Conservation (phyloP, 164 flowering plant genomes). For the Echeveria elegans region DNA sequence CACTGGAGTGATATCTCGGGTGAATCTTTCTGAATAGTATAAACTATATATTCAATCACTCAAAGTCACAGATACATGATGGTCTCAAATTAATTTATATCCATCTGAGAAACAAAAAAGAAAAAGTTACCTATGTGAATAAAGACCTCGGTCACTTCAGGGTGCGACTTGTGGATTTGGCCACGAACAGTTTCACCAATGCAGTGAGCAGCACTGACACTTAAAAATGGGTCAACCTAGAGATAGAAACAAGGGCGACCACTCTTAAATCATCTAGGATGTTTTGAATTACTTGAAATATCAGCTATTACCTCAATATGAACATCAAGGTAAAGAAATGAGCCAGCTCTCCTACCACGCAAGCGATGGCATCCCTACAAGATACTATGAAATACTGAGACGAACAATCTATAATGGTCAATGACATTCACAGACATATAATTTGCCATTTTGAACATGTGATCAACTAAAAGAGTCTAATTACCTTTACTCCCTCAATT, state of each 20-base stretch:
- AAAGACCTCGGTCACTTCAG: conserved; percentile 82
- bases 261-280: not conserved
- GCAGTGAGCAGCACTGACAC: conserved; percentile 89
- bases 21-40: not conserved
- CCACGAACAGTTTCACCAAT: conserved; percentile 76
- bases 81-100: not conserved
- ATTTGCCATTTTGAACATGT: not conserved
- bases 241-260: conserved; percentile 9
- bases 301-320: conserved; percentile 57
- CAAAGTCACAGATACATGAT: not conserved
- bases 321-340: conserved; percentile 82
- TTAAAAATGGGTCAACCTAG: conserved; percentile 89
- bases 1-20: not conserved
- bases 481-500: conserved; percentile 82
- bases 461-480: not conserved
- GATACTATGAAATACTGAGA: not conserved
- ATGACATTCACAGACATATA: too few species aligned
- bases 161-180: conserved; percentile 53
- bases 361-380: conserved; percentile 73
- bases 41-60: too few species aligned
- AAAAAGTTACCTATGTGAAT: conserved; percentile 71
- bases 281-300: not conserved
- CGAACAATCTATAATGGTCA: not conserved
- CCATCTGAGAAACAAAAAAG: not conserved
- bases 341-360: conserved; percentile 94